A percentile compares a stretch with the other conserved stretches of the same genome.
Evolutionary conservation across 208 protist genomes (phyloP).

Genomic region (Acanthamoeba castellanii): DNA sequence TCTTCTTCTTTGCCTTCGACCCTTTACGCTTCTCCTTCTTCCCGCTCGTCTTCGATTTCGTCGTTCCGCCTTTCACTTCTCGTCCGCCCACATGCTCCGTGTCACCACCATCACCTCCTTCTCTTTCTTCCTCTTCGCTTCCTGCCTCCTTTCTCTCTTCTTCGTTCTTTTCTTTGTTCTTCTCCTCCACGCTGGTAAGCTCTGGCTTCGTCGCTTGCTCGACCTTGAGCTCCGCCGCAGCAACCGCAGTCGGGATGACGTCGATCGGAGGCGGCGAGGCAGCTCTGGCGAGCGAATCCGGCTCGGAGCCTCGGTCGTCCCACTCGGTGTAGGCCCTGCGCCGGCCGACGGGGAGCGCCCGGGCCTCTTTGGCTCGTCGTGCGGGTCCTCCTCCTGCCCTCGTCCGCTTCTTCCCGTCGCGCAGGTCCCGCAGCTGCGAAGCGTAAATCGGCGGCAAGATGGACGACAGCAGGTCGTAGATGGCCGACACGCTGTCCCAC

Average conservation of each 20-base stretch:
- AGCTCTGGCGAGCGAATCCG: neutral
- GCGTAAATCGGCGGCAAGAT: conserved; percentile 1
- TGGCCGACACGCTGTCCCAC: conserved; percentile 49
- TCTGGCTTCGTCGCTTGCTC: neutral
- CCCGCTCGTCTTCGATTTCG: neutral
- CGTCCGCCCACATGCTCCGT: neutral
- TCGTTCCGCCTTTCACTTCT: neutral
- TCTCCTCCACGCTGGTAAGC: neutral
- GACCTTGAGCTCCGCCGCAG: neutral
- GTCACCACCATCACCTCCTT: neutral
- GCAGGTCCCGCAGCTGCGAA: neutral
- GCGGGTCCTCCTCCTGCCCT: neutral
- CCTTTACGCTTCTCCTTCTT: neutral
- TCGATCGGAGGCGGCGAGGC: neutral
- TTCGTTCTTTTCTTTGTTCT: neutral
- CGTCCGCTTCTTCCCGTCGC: conserved; percentile 2
- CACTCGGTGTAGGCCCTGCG: neutral
- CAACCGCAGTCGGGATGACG: neutral
- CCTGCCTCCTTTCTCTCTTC: neutral
- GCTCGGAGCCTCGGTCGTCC: neutral
- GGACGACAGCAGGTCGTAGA: conserved; percentile 27
- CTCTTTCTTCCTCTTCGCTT: neutral
- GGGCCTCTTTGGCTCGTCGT: neutral
- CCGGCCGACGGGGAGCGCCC: neutral
- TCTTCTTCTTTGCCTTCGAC: neutral